phyloP scores from a whole-genome alignment of 805 yeast species.

The Debaryomyces prosopidis region DNA sequence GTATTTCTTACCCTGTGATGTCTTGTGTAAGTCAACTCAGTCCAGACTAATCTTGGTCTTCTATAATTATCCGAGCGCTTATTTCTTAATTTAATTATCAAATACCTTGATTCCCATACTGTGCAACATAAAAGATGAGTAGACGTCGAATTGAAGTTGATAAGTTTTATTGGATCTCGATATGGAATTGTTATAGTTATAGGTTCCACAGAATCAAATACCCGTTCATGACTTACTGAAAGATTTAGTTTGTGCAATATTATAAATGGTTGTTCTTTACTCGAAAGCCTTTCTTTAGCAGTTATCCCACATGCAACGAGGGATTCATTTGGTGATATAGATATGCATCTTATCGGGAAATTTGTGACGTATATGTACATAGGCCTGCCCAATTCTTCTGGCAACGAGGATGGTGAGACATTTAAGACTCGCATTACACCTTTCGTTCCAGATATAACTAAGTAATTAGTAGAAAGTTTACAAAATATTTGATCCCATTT shows the following conservation, averaged over 20 bases:
- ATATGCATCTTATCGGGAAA: conserved; percentile 78
- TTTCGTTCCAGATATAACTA: conserved; percentile 70
- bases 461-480: conserved; percentile 54
- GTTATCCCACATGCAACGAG: conserved; percentile 80
- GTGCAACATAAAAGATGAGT: conserved; percentile 74
- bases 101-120: conserved; percentile 72
- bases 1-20: conserved; percentile 12
- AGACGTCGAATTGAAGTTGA: conserved; percentile 73
- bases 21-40: conserved; percentile 24
- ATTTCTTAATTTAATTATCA: conserved; percentile 68
- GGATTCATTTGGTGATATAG: conserved; percentile 63
- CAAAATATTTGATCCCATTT: conserved; percentile 65
- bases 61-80: conserved; percentile 44
- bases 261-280: conserved; percentile 75
- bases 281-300: conserved; percentile 68
- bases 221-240: conserved; percentile 6
- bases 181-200: conserved; percentile 81
- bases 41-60: conserved; percentile 41
- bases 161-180: conserved; percentile 75
- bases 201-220: conserved; percentile 46
- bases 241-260: conserved; percentile 49
- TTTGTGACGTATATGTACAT: conserved; percentile 68
- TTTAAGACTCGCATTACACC: conserved; percentile 72
- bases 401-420: conserved; percentile 27
- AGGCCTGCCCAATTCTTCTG: conserved; percentile 52